These are phyloP conservation scores for Chamaecrista fasciculata DNA, from an alignment of 306 rosid species.

Conservation along the genomic window DNA sequence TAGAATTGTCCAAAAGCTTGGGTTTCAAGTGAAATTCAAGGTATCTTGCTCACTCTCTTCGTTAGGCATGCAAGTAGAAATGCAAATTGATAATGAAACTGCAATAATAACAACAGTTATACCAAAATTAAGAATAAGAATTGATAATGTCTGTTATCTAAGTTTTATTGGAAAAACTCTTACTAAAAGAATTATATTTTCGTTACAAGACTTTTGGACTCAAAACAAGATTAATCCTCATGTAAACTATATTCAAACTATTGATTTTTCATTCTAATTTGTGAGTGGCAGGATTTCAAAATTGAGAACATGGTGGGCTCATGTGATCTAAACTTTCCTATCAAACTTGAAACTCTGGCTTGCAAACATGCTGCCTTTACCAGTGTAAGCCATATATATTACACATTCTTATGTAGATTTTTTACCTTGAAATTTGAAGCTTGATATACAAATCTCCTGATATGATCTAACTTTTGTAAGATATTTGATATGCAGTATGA, in stretches of 20 bases:
- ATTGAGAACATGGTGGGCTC: conserved; percentile 80
- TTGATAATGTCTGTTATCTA: no score
- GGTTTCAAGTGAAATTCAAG: conserved; percentile 61
- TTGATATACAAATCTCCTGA: no score
- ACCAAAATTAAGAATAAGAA: no score
- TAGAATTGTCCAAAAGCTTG: conserved; percentile 67
- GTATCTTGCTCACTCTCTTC: conserved; percentile 27
- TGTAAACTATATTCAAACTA: no score
- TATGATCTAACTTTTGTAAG: not conserved
- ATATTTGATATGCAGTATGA: conserved; percentile 44
- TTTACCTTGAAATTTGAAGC: not conserved
- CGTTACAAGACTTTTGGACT: no score
- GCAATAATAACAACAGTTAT: not conserved
- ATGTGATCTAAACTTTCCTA: conserved; percentile 65
- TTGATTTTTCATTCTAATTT: not conserved
- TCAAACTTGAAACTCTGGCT: conserved; percentile 62
- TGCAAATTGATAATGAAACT: not conserved
- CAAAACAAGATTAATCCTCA: no score
- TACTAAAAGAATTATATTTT: no score
- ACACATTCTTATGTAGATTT: no score
- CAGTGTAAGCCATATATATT: not conserved
- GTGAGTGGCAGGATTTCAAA: conserved; percentile 51
- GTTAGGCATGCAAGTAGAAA: not conserved
- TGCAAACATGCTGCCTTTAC: conserved; percentile 38
- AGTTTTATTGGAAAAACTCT: no score